Percentiles rank a stretch among this genome's conserved stretches.
Evolutionary conservation across 805 yeast species (phyloP).

Genomic region (Yamadazyma kitorensis): DNA sequence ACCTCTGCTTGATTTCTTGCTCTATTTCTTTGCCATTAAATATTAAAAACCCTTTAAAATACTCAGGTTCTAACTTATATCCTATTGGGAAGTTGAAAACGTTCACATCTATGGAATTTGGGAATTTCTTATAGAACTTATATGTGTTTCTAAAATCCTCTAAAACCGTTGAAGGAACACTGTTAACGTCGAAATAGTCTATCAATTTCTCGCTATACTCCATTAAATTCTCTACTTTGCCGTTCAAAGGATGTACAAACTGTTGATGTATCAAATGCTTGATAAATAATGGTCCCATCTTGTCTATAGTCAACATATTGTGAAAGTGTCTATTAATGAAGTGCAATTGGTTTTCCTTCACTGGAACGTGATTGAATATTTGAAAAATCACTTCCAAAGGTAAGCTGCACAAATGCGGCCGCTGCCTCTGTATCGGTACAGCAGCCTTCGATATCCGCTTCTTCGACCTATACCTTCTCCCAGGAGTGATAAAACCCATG

Average conservation of each 20-base stretch:
- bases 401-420: too few species aligned
- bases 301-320: slow-evolving; percentile 3
- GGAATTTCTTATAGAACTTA: slow-evolving; percentile 2
- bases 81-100: slow-evolving; percentile 5
- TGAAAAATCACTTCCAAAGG: slow-evolving; percentile 11
- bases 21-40: slow-evolving; percentile 3
- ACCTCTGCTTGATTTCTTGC: slow-evolving; percentile 2
- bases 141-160: slow-evolving; percentile 4
- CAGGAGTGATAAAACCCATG: slow-evolving; percentile 15
- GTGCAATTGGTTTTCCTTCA: slow-evolving; percentile 10
- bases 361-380: slow-evolving; percentile 6
- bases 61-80: slow-evolving; percentile 2
- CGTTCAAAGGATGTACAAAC: slow-evolving; percentile 11
- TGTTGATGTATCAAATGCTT: slow-evolving; percentile 7
- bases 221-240: slow-evolving; percentile 1
- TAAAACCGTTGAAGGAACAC: slow-evolving; percentile 1
- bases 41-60: slow-evolving; percentile 2
- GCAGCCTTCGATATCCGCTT: too few species aligned
- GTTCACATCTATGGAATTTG: slow-evolving; percentile 1
- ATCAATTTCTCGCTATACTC: slow-evolving; percentile 2
- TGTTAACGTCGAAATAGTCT: not conserved
- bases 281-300: slow-evolving; percentile 7
- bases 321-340: slow-evolving; percentile 9
- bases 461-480: slow-evolving; percentile 6
- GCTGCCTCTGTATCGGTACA: too few species aligned